These are phyloP conservation scores for Ceratobasidium sp. DNA, from an alignment of 1,284 basidiomycete genomes.

Conservation along the genomic window DNA sequence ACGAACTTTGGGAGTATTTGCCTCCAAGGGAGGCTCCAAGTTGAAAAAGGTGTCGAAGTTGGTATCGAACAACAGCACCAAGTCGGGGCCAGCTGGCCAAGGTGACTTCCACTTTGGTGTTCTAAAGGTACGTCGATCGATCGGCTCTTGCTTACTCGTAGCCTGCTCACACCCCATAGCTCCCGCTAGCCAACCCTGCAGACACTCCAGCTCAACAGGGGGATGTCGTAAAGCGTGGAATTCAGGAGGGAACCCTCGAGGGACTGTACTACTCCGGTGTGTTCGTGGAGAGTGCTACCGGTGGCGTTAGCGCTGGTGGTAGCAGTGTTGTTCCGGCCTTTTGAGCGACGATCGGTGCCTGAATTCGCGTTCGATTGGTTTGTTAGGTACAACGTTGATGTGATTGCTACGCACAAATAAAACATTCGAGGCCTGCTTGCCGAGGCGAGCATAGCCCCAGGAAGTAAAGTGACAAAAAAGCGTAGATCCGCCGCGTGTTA, in stretches of 20 bases:
- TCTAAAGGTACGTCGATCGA: constrained; percentile 1
- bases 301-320: constrained; percentile 40
- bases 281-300: constrained; percentile 40
- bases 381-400: no score
- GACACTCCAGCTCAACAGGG: constrained; percentile 51
- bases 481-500: background rate
- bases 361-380: background rate
- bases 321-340: constrained; percentile 28
- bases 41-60: constrained; percentile 39
- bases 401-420: no score
- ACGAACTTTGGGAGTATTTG: constrained; percentile 49
- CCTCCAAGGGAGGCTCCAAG: constrained; percentile 22
- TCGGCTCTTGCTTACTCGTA: background rate
- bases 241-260: constrained; percentile 42
- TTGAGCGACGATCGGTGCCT: background rate
- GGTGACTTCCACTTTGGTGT: constrained; percentile 42
- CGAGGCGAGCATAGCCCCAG: no score
- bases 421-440: no score
- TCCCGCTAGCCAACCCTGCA: constrained; percentile 59
- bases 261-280: constrained; percentile 42
- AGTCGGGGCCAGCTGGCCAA: constrained; percentile 41
- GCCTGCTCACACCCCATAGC: constrained; percentile 47
- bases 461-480: no score
- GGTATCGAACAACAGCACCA: constrained; percentile 37
- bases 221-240: constrained; percentile 42